Base-by-base conservation (phyloP, 345 rosid genomes). In the Linum trigynum region DNA sequence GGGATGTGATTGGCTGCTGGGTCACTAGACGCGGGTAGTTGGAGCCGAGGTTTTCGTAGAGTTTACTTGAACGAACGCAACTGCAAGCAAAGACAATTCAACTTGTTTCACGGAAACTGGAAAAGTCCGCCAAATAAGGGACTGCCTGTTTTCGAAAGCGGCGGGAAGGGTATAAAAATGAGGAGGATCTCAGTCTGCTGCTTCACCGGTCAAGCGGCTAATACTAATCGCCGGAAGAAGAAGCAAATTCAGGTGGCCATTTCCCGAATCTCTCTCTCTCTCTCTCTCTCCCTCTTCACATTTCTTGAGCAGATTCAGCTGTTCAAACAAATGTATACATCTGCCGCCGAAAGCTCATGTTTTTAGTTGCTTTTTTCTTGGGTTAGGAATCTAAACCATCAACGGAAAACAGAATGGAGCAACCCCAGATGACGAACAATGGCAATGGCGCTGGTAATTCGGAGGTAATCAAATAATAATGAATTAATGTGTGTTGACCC, bases 41-140 rank as follows among this genome's bases (percentile, higher is more conserved):
- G 81, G 81, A 57, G 76, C 70, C 77, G 70, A 77, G 67, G 78
- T 64, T 81, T 81, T 63, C 80, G 69, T 83, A 62, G 63, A 65
- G 72, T 81, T 73, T 78, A 81, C 83, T 77, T 59, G 79, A 72
- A 67, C 50, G 38, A 41, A 4, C 1, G 45, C 45, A 41, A 41
- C 45, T 41, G 32, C 32, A 23, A 41, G 45, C 9, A 8, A 8
- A 8, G 45, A 15, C 53, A 48, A 48, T 48, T 9, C 53, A 6
- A 10, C 9, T 48, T 48, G 32, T 23, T 23, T 23, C 32, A 23
- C 32, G 32, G 32, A 23, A 23, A 23, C 32, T 23, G 32, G 32
- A 23, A 23, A 23, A 23, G 32, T 23, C 32, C 32, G 32, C 32
- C 32, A 23, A 23, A 23, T 23, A 23, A 23, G 32, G 32, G 32